phyloP scores from a whole-genome alignment of 1,139 yeast species.

The Arxiozyma bovina region DNA sequence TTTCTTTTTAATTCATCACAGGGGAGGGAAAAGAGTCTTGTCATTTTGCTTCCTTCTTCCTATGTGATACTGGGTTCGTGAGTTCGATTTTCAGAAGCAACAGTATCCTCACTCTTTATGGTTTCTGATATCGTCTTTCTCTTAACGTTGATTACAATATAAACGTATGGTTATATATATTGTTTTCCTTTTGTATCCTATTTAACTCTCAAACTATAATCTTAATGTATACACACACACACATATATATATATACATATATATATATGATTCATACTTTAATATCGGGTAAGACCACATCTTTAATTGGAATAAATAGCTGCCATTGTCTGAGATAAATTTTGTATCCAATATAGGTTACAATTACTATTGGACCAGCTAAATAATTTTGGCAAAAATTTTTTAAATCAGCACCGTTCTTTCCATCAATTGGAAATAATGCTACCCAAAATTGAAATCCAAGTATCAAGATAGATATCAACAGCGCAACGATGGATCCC shows the following conservation, averaged over 20 bases:
- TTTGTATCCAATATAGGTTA: conserved; percentile 42
- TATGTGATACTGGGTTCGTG: neutral
- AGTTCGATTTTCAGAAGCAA: neutral
- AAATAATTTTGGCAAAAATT: conserved; percentile 43
- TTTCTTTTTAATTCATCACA: too few species aligned
- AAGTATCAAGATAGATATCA: conserved; percentile 50
- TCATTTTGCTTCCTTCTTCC: too few species aligned
- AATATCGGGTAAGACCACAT: conserved; percentile 23
- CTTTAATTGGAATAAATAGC: conserved; percentile 34
- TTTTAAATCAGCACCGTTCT: conserved; percentile 39
- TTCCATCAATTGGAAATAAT: conserved; percentile 51
- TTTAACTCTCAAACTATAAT: too few species aligned
- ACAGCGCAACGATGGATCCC: conserved; percentile 62
- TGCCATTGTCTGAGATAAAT: conserved; percentile 37
- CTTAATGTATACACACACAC: too few species aligned
- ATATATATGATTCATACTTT: neutral
- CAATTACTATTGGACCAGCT: conserved; percentile 43
- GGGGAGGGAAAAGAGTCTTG: too few species aligned
- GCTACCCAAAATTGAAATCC: conserved; percentile 74
- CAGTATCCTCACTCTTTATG: neutral
- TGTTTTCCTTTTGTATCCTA: too few species aligned
- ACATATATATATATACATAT: too few species aligned
- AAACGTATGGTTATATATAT: too few species aligned
- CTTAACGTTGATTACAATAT: too few species aligned
- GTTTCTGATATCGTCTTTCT: too few species aligned